Evolutionary conservation across 2,329 filamentous ascomycete genomes (phyloP), one percentile per base, ranked within the genome.

Genomic region (Microsporum canis): DNA sequence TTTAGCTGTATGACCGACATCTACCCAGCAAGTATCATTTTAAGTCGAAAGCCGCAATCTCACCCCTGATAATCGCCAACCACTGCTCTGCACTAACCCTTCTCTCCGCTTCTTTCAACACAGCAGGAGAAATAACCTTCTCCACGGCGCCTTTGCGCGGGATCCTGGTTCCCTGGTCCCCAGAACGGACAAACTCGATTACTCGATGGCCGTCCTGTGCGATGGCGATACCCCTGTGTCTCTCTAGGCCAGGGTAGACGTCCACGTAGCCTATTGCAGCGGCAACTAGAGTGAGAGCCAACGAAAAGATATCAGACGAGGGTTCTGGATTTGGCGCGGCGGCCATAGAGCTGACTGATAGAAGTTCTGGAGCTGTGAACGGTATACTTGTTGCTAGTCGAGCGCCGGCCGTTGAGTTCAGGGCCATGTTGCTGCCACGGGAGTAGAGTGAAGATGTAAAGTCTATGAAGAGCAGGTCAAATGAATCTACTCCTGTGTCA

Each of bases 321-420:
- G 72, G 68, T 0, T 75, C 75, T 3, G 75, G 71, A 0, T 68
- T 67, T 10, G 68, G 69, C 1, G 71, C 68, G 1, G 75, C 71
- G 3, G 66, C 29, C 3, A 65, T 61, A 7, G 68, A 65, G 10
- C 70, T 64, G 2, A 75, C 60, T 0, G 68, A 71, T 14, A 78
- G 70, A 4, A 78, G 68, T 59, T 79, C 77, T 0, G 77, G 77
- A 3, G 77, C 77, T 1, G 76, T 73, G 58, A 77, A 79, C 1
- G 76, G 76, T 1, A 73, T 73, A 3, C 76, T 78, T 14, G 78
- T 65, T 1, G 76, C 76, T 0, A 75, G 75, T 59, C 75, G 56
- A 17, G 39, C n/a, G 39, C 38, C 57, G 63, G 59, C 27, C 51
- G 49, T 2, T 60, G 45, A 33, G 62, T 38, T 34, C 47, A 57